Evolutionary conservation across 192 early-diverging fungal species (phyloP).

Genomic region (Tieghemiomyces parasiticus): DNA sequence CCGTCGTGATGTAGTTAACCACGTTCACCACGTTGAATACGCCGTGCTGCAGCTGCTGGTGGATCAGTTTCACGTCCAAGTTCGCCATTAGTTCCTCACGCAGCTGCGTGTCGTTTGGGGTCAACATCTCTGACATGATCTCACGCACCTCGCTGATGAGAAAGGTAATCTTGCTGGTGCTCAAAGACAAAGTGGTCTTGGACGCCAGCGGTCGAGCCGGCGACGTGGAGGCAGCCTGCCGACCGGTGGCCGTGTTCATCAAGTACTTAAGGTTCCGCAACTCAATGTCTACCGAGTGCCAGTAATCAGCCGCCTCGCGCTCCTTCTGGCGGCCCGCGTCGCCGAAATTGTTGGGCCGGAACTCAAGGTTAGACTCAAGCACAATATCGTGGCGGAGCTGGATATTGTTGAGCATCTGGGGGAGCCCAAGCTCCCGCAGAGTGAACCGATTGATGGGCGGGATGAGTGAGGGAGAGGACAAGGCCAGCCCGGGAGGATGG

Average conservation of each 20-base stretch:
- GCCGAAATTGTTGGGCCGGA: conserved; percentile 73
- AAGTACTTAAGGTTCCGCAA: conserved; percentile 17
- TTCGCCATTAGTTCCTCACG: conserved; percentile 26
- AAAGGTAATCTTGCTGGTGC: conserved; percentile 26
- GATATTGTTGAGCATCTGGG: conserved; percentile 68
- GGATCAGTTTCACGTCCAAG: conserved; percentile 36
- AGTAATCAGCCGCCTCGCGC: conserved; percentile 48
- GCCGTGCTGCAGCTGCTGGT: conserved; percentile 49
- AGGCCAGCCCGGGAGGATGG: neutral
- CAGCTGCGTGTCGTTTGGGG: conserved; percentile 24
- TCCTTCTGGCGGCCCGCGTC: conserved; percentile 44
- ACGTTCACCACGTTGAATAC: conserved; percentile 41
- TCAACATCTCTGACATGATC: conserved; percentile 42
- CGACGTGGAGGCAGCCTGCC: neutral
- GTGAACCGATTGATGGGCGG: conserved; percentile 79
- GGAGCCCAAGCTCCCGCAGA: conserved; percentile 65
- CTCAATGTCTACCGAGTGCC: conserved; percentile 47
- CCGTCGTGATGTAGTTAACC: conserved; percentile 39
- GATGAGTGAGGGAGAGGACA: neutral
- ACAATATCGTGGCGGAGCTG: conserved; percentile 81
- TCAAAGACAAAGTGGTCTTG: neutral
- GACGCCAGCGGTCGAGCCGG: neutral
- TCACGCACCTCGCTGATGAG: conserved; percentile 61
- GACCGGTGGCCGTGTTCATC: neutral
- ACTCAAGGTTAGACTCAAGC: conserved; percentile 79